These are phyloP conservation scores for Plantago lanceolata DNA, from an alignment of 305 asterid genomes.

Conservation along the genomic window DNA sequence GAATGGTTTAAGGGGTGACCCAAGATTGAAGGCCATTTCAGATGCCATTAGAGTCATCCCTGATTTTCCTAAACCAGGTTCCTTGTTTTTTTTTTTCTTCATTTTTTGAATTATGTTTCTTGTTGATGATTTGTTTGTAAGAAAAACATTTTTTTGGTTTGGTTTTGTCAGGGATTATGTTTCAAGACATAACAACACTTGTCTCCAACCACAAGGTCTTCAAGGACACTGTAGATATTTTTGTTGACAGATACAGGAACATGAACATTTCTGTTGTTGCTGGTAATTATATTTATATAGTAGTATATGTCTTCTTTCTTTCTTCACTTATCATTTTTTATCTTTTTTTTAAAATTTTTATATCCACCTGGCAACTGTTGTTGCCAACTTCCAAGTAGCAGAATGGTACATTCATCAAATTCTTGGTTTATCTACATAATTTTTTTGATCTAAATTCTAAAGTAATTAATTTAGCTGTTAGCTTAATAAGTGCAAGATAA, in stretches of 20 bases:
- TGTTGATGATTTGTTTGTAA: conserved; percentile 6
- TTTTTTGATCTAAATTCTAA: too few relatives aligned
- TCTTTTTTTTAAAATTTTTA: background rate
- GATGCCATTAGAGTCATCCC: conserved; percentile 79
- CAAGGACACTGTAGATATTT: conserved; percentile 69
- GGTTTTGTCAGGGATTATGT: conserved; percentile 72
- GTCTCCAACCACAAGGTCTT: conserved; percentile 64
- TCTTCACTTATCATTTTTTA: background rate
- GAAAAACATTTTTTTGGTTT: conserved; percentile 17
- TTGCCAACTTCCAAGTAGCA: too few relatives aligned
- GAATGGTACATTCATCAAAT: too few relatives aligned
- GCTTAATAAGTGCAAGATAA: conserved; percentile 20
- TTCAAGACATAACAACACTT: conserved; percentile 82
- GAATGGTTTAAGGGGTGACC: conserved; percentile 76
- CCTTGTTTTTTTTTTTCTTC: background rate
- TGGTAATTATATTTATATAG: too few relatives aligned
- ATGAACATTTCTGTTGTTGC: conserved; percentile 85
- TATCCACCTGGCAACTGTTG: background rate
- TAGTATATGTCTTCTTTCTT: conserved; percentile 1
- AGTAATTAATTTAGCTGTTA: too few relatives aligned
- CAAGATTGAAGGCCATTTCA: conserved; percentile 78
- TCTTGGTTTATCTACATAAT: too few relatives aligned
- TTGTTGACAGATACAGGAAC: conserved; percentile 69
- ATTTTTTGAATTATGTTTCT: background rate
- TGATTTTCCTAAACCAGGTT: conserved; percentile 80